Evolutionary conservation across 441 rosid genomes (phyloP).

Genomic region (Populus hybrid): DNA sequence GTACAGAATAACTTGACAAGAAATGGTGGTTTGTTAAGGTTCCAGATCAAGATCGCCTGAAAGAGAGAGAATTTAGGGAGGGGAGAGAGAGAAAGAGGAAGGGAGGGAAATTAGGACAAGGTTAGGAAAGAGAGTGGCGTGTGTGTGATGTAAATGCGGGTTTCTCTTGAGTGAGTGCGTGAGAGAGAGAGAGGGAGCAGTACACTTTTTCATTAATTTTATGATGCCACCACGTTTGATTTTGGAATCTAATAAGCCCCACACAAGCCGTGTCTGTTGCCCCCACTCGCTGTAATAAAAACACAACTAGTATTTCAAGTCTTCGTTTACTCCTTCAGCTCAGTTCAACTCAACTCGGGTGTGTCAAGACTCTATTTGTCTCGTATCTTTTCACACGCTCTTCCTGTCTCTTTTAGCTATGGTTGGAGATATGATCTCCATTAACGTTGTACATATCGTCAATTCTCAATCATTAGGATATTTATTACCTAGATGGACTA

Average conservation of each 20-base stretch:
- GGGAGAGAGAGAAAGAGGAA: not conserved
- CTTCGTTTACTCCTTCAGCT: not conserved
- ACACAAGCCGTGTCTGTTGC: not conserved
- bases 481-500: too few species aligned
- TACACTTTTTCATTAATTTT: constrained; percentile 6
- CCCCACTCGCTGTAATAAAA: not conserved
- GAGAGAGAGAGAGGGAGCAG: not conserved
- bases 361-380: constrained; percentile 8
- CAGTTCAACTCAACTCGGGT: not conserved
- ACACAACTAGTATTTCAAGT: not conserved
- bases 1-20: constrained; percentile 12
- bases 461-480: too few species aligned
- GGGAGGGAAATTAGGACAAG: constrained; percentile 19
- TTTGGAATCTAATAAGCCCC: not conserved
- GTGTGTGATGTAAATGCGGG: constrained; percentile 23
- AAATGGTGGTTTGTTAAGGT: not conserved
- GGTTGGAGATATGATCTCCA: not conserved
- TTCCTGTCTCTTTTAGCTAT: not conserved
- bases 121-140: constrained; percentile 8
- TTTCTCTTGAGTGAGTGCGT: not conserved
- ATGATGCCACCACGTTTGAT: not conserved
- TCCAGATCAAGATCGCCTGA: constrained; percentile 11
- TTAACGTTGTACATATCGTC: not conserved
- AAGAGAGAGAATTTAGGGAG: not conserved
- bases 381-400: not conserved